Base-by-base conservation (phyloP, 2,329 filamentous ascomycete species). In the Curvularia lunata region DNA sequence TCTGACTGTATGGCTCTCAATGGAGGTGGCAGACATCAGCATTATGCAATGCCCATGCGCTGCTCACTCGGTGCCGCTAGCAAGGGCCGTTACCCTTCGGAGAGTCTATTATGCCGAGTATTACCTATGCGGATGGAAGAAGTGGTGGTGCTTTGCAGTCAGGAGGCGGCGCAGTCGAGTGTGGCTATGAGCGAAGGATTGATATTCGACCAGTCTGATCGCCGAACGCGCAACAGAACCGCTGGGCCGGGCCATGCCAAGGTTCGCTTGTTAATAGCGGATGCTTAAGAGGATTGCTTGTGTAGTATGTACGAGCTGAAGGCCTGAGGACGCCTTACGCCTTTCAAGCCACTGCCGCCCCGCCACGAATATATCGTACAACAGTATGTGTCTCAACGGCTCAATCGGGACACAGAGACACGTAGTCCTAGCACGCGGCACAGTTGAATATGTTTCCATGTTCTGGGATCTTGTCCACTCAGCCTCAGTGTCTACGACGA, bases 401-500 rank as follows among this genome's bases (percentile, higher is more conserved):
- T 37, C 43, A 16, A 54, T 48, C 12, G 19, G 27, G 19, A 42
- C 18, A 32, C 18, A 42, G 2, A 23, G 25, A 28, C 21, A 19
- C 58, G 38, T 13, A 16, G 30, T 53, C 18, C 19, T 28, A 53
- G 53, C 43, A 42, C 21, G 52, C 51, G 32, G 51, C 38, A 55
- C 51, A 52, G 47, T 18, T 49, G 37, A 32, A n/a, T 42, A 50
- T 34, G 34, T 54, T 56, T 50, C 54, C 48, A 60, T 42, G 25
- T 25, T 56, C 30, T 42, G 48, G 30, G 52, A 46, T 46, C 45
- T 54, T 18, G 38, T 23, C 46, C 48, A 49, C 61, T 64, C 58
- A 64, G 63, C 63, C 63, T 62, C 63, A 49, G 10, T 28, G 54
- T 58, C 58, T 46, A 62, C 63, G 56, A 58, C 60, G 37, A 49